Percentiles rank a stretch among this genome's conserved stretches.
These are phyloP conservation scores for Penicillium roqueforti DNA, from an alignment of 495 filamentous ascomycete species.

Conservation along the genomic window DNA sequence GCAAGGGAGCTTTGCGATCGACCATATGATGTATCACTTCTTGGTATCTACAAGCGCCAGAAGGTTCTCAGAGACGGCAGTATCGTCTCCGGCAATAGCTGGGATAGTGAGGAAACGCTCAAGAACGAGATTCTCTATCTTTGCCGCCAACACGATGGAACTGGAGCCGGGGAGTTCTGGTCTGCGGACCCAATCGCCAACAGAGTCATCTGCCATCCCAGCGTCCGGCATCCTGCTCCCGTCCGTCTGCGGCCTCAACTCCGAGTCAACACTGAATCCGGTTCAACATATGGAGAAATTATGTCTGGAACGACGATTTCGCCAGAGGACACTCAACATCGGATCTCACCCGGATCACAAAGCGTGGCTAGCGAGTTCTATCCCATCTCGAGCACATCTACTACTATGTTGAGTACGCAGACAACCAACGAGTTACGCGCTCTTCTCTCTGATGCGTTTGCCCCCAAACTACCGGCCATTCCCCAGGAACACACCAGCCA, in stretches of 20 bases:
- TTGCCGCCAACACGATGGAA: conserved; percentile 38
- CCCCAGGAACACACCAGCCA: conserved; percentile 22
- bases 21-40: conserved; percentile 40
- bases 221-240: conserved; percentile 35
- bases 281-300: conserved; percentile 28
- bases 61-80: conserved; percentile 27
- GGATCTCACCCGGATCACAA: conserved; percentile 25
- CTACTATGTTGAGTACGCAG: conserved; percentile 22
- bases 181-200: conserved; percentile 28
- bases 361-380: conserved; percentile 22
- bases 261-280: conserved; percentile 28
- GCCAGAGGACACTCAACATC: conserved; percentile 23
- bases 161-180: conserved; percentile 27
- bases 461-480: conserved; percentile 19
- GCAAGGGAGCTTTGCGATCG: conserved; percentile 40
- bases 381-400: conserved; percentile 36
- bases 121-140: conserved; percentile 41
- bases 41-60: conserved; percentile 35
- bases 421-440: conserved; percentile 18
- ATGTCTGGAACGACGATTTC: conserved; percentile 30
- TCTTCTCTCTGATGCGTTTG: conserved; percentile 24
- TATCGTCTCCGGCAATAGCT: conserved; percentile 37
- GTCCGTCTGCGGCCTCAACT: conserved; percentile 33
- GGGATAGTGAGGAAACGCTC: conserved; percentile 40
- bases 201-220: conserved; percentile 30